A percentile compares a stretch with the other conserved stretches of the same genome.
Evolutionary conservation across 2,329 filamentous ascomycete genomes (phyloP).

Genomic region (Arthrobotrys megalospora): DNA sequence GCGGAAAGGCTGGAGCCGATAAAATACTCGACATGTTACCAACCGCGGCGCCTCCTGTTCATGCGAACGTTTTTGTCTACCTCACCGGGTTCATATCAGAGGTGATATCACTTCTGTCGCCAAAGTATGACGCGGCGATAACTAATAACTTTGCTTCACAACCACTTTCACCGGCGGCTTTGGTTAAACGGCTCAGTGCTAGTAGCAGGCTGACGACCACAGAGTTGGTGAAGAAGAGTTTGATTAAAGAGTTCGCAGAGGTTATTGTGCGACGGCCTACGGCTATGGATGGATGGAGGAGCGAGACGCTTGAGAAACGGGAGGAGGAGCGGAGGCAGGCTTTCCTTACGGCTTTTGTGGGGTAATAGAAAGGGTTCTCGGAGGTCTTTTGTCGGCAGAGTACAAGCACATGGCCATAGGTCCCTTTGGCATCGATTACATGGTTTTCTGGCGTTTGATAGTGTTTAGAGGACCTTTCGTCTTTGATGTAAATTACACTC

Average conservation of each 20-base stretch:
- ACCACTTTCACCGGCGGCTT: constrained; percentile 33
- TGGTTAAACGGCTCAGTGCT: constrained; percentile 51
- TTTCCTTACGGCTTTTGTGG: constrained; percentile 44
- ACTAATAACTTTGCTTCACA: constrained; percentile 25
- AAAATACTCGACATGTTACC: constrained; percentile 64
- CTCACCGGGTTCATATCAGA: constrained; percentile 64
- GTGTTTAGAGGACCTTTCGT: neutral
- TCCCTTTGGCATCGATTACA: neutral
- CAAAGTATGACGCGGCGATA: constrained; percentile 47
- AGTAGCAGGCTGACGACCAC: constrained; percentile 54
- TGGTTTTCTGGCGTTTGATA: constrained; percentile 12
- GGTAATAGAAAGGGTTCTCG: neutral
- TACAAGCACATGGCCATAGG: neutral
- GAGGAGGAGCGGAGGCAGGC: constrained; percentile 50
- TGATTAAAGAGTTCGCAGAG: constrained; percentile 51
- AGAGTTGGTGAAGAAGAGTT: constrained; percentile 55
- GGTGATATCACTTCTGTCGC: constrained; percentile 62
- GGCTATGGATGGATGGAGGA: constrained; percentile 52
- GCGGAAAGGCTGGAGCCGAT: constrained; percentile 75
- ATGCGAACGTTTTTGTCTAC: constrained; percentile 64
- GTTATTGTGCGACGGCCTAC: constrained; percentile 47
- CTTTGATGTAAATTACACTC: constrained; percentile 3
- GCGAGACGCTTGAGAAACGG: constrained; percentile 48
- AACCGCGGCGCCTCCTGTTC: constrained; percentile 61
- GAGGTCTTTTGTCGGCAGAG: neutral